These are phyloP conservation scores for Tuber brumale DNA, from an alignment of 495 filamentous ascomycete species.

Conservation along the genomic window DNA sequence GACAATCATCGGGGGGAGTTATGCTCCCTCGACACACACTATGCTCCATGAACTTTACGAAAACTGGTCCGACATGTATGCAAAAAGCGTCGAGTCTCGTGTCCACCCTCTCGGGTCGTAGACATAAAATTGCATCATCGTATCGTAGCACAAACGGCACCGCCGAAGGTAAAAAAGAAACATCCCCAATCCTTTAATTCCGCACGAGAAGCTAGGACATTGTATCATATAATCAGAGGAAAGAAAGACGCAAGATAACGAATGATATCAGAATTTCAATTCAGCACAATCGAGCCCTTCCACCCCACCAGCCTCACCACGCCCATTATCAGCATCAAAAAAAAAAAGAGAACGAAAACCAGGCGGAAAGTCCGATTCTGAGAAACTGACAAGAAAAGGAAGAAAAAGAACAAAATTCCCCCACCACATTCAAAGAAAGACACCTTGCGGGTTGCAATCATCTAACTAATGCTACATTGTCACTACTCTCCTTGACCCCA, in stretches of 20 bases:
- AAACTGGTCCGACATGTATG: not conserved
- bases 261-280: slow-evolving; percentile 7
- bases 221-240: not conserved
- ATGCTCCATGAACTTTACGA: not conserved
- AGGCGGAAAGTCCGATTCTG: not conserved
- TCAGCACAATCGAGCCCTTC: not conserved
- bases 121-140: not conserved
- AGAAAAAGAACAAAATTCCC: slow-evolving; percentile 9
- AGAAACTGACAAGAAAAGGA: slow-evolving; percentile 1
- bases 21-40: not conserved
- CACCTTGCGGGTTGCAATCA: not conserved
- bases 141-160: not conserved
- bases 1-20: not conserved
- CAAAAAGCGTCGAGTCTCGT: not conserved
- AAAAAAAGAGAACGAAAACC: not conserved
- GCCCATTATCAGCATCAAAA: not conserved
- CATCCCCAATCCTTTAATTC: not conserved
- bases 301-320: not conserved
- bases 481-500: slow-evolving; percentile 52
- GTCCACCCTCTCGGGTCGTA: not conserved
- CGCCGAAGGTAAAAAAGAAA: not conserved
- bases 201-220: not conserved
- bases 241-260: slow-evolving; percentile 5
- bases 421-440: not conserved
- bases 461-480: slow-evolving; percentile 1